These are phyloP conservation scores for Tylopilus rubrobrunneus DNA, from an alignment of 768 basidiomycete genomes.

Conservation along the genomic window DNA sequence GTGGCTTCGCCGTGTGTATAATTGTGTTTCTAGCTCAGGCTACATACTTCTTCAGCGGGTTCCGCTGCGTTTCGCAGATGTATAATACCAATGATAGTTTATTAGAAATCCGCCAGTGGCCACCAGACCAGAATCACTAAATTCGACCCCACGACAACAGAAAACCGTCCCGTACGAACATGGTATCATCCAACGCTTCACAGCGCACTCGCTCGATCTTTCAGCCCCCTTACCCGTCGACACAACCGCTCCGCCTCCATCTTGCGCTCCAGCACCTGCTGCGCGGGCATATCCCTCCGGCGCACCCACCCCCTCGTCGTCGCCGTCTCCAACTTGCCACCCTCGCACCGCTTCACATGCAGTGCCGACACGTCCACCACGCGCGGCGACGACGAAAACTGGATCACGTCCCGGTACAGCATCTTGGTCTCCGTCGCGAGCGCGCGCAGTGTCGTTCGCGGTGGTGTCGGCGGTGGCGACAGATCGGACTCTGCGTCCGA, in stretches of 20 bases:
- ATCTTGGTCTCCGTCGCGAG: conserved; percentile 80
- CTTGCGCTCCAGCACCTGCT: conserved; percentile 76
- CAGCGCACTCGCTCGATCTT: too few species aligned
- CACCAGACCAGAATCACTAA: too few species aligned
- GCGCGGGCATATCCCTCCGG: conserved; percentile 73
- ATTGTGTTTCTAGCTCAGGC: too few species aligned
- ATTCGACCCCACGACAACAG: too few species aligned
- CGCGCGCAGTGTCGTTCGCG: conserved; percentile 53
- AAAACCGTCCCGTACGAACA: too few species aligned
- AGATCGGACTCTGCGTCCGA: conserved; percentile 54
- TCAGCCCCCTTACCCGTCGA: conserved; percentile 62
- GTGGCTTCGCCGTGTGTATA: too few species aligned
- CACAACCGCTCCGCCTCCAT: conserved; percentile 71
- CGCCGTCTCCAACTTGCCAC: conserved; percentile 12
- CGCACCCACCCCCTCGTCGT: conserved; percentile 68
- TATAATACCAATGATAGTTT: too few species aligned
- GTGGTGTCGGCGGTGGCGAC: conserved; percentile 45
- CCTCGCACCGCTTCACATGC: conserved; percentile 48
- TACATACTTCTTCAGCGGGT: too few species aligned
- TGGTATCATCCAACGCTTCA: too few species aligned
- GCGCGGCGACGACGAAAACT: conserved; percentile 74
- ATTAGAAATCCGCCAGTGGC: too few species aligned
- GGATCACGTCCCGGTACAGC: conserved; percentile 85
- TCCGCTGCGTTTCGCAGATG: too few species aligned
- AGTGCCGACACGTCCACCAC: conserved; percentile 80